Evolutionary conservation across 495 filamentous ascomycete genomes (phyloP).

Genomic region (Aspergillus leporis): DNA sequence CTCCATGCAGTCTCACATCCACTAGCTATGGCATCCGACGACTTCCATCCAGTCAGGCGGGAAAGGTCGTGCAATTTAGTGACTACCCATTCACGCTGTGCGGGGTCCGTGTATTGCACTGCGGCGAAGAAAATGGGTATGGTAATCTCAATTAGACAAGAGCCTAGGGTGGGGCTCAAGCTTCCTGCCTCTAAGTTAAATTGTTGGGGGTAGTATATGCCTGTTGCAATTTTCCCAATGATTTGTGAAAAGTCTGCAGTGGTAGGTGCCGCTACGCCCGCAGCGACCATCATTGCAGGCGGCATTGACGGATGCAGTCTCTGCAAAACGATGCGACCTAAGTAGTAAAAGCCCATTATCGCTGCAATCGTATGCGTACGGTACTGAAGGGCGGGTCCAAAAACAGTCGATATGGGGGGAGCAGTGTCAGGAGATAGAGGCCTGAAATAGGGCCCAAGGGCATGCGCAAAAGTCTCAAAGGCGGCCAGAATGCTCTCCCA

Average conservation of each 20-base stretch:
- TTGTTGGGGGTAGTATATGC: constrained; percentile 66
- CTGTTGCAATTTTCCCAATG: constrained; percentile 80
- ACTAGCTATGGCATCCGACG: constrained; percentile 71
- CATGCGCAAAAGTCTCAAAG: constrained; percentile 61
- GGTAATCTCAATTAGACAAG: constrained; percentile 74
- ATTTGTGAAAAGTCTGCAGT: constrained; percentile 70
- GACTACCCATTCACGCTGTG: constrained; percentile 76
- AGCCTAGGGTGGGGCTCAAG: constrained; percentile 79
- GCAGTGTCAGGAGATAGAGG: constrained; percentile 73
- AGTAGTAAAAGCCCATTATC: constrained; percentile 82
- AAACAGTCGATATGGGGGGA: constrained; percentile 66
- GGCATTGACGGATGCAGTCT: constrained; percentile 87
- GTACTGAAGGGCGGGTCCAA: constrained; percentile 80
- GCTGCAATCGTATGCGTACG: constrained; percentile 82
- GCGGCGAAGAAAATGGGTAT: constrained; percentile 84
- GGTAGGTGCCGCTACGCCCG: constrained; percentile 65
- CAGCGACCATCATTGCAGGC: constrained; percentile 83
- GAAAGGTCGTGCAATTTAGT: constrained; percentile 71
- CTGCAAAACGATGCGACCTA: constrained; percentile 73
- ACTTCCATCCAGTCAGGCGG: constrained; percentile 84
- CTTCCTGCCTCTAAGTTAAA: constrained; percentile 51
- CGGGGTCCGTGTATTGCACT: constrained; percentile 71
- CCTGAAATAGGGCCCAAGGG: constrained; percentile 74
- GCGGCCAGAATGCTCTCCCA: constrained; percentile 76
- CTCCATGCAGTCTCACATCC: constrained; percentile 86